A percentile compares a stretch with the other conserved stretches of the same genome.
Evolutionary conservation across 257 asterid species (phyloP).

Genomic region (Perilla frutescens): DNA sequence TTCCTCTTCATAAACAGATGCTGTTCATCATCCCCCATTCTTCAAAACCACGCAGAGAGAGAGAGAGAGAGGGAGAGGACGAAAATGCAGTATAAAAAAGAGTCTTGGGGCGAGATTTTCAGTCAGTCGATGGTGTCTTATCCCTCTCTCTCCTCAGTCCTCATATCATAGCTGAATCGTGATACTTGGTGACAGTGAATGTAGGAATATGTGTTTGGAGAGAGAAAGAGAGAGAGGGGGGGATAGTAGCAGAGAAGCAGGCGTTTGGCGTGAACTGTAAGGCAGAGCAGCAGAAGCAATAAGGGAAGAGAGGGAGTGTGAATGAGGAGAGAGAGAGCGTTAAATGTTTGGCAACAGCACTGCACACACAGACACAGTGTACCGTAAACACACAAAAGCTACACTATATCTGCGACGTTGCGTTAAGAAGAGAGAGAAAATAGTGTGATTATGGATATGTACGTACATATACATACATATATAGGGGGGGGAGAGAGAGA

Average conservation of each 20-base stretch:
- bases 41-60: constrained; percentile 1
- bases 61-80: neutral
- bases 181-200: constrained; percentile 36
- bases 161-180: constrained; percentile 24
- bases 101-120: constrained; percentile 23
- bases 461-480: neutral
- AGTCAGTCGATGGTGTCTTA: constrained; percentile 27
- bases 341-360: constrained; percentile 50
- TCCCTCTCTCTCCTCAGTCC: constrained; percentile 31
- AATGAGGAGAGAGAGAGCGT: constrained; percentile 36
- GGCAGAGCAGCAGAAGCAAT: constrained; percentile 62
- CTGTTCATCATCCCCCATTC: constrained; percentile 36
- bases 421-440: constrained; percentile 60
- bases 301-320: constrained; percentile 45
- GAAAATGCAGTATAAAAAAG: constrained; percentile 2
- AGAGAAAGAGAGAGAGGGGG: constrained; percentile 32
- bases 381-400: constrained; percentile 37
- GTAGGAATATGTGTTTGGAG: constrained; percentile 45
- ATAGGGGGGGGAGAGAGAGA: neutral
- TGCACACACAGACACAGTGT: constrained; percentile 40
- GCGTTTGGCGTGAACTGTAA: constrained; percentile 98
- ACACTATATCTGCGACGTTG: constrained; percentile 42
- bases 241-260: constrained; percentile 56
- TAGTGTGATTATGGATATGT: constrained; percentile 15
- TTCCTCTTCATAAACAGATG: constrained; percentile 31